These are phyloP conservation scores for Zygosaccharomyces lentus DNA, from an alignment of 805 yeast genomes.

Conservation along the genomic window DNA sequence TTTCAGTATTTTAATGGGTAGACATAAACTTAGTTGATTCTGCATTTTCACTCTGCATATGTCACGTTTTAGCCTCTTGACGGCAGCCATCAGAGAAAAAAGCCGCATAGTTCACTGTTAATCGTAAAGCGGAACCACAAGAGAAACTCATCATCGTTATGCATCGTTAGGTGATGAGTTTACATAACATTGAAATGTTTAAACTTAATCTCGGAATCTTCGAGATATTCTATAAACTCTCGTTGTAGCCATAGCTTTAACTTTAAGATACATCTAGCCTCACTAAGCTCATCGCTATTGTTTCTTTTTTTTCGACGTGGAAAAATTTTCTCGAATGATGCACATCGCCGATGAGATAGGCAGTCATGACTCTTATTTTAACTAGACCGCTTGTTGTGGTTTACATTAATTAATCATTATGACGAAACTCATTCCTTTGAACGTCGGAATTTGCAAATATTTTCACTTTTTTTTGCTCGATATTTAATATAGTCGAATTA, in stretches of 20 bases:
- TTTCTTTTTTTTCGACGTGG: slow-evolving; percentile 4
- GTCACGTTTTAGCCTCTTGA: not conserved
- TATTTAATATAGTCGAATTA: not conserved
- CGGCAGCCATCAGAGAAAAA: slow-evolving; percentile 8
- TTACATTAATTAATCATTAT: slow-evolving; percentile 3
- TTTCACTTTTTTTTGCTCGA: not conserved
- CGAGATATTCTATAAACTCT: not conserved
- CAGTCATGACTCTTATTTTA: slow-evolving; percentile 4
- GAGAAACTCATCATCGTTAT: not conserved
- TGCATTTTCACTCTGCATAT: too few relatives aligned
- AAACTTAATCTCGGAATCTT: not conserved
- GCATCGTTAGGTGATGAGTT: not conserved
- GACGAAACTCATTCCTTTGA: not conserved
- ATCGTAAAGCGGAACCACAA: slow-evolving; percentile 7
- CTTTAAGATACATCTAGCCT: not conserved
- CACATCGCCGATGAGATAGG: slow-evolving; percentile 6
- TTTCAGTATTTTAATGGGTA: too few relatives aligned
- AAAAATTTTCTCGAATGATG: slow-evolving; percentile 5
- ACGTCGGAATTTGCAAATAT: not conserved
- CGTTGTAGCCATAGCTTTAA: not conserved
- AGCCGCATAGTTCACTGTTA: slow-evolving; percentile 1
- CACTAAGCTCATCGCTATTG: not conserved
- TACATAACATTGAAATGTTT: not conserved
- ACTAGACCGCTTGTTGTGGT: not conserved
- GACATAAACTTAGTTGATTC: too few relatives aligned